Percentiles rank a stretch among this genome's conserved stretches.
Conservation (phyloP, 306 rosid genomes). For the Amphicarpaea edgeworthii region DNA sequence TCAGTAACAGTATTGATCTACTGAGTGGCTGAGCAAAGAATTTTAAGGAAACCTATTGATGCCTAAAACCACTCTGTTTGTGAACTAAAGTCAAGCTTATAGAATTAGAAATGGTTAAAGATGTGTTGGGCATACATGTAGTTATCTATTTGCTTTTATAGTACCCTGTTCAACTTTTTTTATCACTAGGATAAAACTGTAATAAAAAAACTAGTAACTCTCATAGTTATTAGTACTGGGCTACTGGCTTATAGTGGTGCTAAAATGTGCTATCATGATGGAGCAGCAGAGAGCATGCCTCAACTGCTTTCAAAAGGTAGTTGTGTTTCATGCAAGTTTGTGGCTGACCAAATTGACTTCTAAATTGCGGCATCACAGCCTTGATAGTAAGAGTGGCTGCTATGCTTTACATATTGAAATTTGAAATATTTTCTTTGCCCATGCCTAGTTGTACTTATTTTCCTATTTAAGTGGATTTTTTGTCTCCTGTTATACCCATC, state of each 20-base stretch:
- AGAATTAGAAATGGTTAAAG: background rate
- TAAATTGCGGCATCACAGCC: background rate
- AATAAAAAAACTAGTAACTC: background rate
- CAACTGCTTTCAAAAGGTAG: background rate
- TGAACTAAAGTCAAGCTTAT: slow-evolving; percentile 1
- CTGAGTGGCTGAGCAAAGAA: background rate
- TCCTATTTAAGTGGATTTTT: background rate
- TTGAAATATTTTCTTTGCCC: too few species aligned
- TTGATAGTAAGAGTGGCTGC: background rate
- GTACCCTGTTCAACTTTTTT: background rate
- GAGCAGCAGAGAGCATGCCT: background rate
- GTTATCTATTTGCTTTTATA: background rate
- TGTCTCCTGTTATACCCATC: slow-evolving; percentile 2
- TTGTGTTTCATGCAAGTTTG: background rate
- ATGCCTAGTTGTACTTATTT: background rate
- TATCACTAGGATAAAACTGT: background rate
- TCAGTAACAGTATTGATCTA: slow-evolving; percentile 5
- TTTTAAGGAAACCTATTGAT: slow-evolving; percentile 8
- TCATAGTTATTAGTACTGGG: background rate
- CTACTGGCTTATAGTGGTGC: background rate
- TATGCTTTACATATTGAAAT: background rate
- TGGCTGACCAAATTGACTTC: too few species aligned
- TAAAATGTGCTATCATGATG: background rate
- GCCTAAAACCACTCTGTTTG: slow-evolving; percentile 25
- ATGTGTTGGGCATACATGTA: background rate